Evolutionary conservation across 441 rosid genomes (phyloP).

Genomic region (Capsella rubella): DNA sequence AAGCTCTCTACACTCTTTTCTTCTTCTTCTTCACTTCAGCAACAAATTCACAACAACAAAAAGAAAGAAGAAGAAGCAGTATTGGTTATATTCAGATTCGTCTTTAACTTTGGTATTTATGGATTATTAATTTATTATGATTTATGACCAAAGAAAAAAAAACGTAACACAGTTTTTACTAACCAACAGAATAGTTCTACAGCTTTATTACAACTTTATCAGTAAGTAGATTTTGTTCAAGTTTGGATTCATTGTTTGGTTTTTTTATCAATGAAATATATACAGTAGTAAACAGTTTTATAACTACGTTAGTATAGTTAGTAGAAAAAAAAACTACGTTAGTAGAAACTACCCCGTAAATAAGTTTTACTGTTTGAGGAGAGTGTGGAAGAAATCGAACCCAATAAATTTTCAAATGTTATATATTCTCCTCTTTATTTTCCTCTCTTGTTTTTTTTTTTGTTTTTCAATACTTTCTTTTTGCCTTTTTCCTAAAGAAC

Average conservation of each 20-base stretch:
- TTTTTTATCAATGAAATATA: too few species aligned
- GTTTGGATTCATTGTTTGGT: neutral
- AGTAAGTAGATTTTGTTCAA: neutral
- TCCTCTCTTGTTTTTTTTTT: slow-evolving; percentile 3
- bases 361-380: neutral
- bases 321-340: too few species aligned
- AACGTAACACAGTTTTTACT: neutral
- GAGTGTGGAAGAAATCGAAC: neutral
- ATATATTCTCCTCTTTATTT: slow-evolving; percentile 18
- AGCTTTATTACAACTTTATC: slow-evolving; percentile 4
- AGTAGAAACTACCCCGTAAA: too few species aligned
- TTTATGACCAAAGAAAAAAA: neutral
- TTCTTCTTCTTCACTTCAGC: neutral
- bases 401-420: slow-evolving; percentile 7
- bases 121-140: neutral
- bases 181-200: neutral
- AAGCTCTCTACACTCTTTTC: slow-evolving; percentile 5
- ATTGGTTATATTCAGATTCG: slow-evolving; percentile 12
- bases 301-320: too few species aligned
- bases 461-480: neutral
- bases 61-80: too few species aligned
- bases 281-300: too few species aligned
- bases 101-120: slow-evolving; percentile 11
- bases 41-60: neutral
- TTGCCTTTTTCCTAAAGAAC: neutral